Evolutionary conservation across 2,329 filamentous ascomycete genomes (phyloP).

Genomic region (Didymella arachidicola): DNA sequence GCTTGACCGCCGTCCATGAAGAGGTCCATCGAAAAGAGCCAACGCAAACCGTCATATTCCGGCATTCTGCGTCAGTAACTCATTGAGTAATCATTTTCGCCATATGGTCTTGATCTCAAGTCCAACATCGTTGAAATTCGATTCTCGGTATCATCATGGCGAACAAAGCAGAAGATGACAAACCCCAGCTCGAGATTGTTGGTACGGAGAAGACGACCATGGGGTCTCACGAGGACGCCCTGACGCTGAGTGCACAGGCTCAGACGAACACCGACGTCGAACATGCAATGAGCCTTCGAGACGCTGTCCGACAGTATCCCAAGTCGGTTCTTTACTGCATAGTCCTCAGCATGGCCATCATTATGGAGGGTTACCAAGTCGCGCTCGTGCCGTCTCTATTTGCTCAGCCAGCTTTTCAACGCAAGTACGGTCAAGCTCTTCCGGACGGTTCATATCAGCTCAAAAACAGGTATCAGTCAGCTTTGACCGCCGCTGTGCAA

Average conservation of each 20-base stretch:
- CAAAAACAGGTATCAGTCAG: conserved; percentile 53
- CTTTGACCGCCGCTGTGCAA: conserved; percentile 51
- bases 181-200: not conserved
- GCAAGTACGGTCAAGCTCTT: conserved; percentile 48
- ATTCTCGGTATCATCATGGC: not conserved
- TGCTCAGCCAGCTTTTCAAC: conserved; percentile 52
- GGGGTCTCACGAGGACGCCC: not conserved
- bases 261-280: conserved; percentile 10
- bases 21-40: not conserved
- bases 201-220: not conserved
- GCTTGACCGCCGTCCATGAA: not conserved
- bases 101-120: not conserved
- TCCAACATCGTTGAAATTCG: no score
- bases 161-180: not conserved
- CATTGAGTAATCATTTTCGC: not conserved
- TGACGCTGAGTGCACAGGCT: conserved; percentile 5
- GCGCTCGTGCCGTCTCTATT: conserved; percentile 80
- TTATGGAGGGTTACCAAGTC: conserved; percentile 89
- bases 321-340: conserved; percentile 83
- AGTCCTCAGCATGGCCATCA: conserved; percentile 81
- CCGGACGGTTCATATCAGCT: conserved; percentile 47
- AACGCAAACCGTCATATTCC: not conserved
- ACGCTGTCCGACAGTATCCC: conserved; percentile 79
- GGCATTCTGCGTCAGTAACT: not conserved
- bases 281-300: conserved; percentile 55